Evolutionary conservation across 176 grass and related monocot genomes (phyloP).

Genomic region (Musa itinerans): DNA sequence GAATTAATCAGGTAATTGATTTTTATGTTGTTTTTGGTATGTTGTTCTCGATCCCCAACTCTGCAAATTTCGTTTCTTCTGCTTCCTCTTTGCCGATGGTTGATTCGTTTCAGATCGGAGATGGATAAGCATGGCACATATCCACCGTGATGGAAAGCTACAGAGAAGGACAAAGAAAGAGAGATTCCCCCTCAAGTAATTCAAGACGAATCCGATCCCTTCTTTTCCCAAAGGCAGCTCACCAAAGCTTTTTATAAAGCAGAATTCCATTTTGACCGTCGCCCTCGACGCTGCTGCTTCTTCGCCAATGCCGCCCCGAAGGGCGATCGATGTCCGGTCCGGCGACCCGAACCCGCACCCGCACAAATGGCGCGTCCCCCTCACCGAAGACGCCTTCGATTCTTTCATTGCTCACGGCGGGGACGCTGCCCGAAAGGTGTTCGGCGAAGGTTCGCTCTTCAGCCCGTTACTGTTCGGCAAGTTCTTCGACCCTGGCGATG

Average conservation of each 20-base stretch:
- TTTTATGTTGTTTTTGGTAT: too few species aligned
- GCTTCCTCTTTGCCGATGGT: too few species aligned
- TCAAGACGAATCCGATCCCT: not conserved
- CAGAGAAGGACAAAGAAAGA: not conserved
- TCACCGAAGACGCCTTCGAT: slow-evolving; percentile 54
- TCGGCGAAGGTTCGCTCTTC: slow-evolving; percentile 64
- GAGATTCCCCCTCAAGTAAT: not conserved
- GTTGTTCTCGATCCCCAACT: too few species aligned
- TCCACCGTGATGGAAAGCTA: not conserved
- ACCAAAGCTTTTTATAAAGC: not conserved
- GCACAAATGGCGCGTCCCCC: slow-evolving; percentile 62
- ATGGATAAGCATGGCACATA: not conserved
- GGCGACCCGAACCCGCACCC: slow-evolving; percentile 6
- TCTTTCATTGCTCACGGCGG: slow-evolving; percentile 35
- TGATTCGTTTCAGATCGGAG: too few species aligned
- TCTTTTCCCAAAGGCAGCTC: not conserved
- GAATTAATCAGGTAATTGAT: too few species aligned
- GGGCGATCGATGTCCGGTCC: slow-evolving; percentile 53
- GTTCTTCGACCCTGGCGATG: slow-evolving; percentile 87
- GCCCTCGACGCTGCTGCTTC: not conserved
- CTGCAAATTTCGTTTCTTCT: too few species aligned
- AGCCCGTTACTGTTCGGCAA: slow-evolving; percentile 78
- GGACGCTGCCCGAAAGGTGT: slow-evolving; percentile 46
- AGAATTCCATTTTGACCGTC: not conserved
- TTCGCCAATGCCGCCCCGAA: slow-evolving; percentile 47